Evolutionary conservation across 768 basidiomycete genomes (phyloP).

Genomic region (Lanmaoa rubissima): DNA sequence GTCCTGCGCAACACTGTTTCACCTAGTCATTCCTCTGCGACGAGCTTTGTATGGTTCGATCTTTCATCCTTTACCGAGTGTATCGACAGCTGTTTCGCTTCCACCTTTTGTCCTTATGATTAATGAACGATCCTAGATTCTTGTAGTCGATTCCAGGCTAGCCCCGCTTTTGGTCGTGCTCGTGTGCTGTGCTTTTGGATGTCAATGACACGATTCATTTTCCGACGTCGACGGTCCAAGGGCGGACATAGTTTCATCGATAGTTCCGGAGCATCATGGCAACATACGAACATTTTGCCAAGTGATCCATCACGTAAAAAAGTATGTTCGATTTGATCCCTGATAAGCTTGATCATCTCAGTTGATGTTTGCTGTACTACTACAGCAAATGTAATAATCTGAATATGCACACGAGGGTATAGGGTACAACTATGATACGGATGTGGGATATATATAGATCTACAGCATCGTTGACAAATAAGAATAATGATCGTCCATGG

Average conservation of each 20-base stretch:
- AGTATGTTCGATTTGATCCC: no score
- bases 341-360: neutral
- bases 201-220: neutral
- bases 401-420: constrained; percentile 11
- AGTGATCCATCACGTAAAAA: no score
- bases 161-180: neutral
- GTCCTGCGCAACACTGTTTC: constrained; percentile 10
- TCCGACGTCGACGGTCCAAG: neutral
- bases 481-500: constrained; percentile 1
- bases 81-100: constrained; percentile 25
- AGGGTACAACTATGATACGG: constrained; percentile 2
- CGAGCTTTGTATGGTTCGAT: constrained; percentile 7
- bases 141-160: constrained; percentile 2
- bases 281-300: neutral
- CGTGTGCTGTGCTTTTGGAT: neutral
- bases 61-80: constrained; percentile 17
- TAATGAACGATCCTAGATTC: constrained; percentile 10
- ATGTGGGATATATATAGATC: constrained; percentile 10
- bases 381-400: neutral
- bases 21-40: constrained; percentile 8
- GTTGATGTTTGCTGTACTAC: constrained; percentile 6
- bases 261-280: neutral
- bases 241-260: no score
- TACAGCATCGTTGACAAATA: constrained; percentile 20
- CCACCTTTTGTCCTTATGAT: constrained; percentile 13